Percentiles rank a stretch among this genome's conserved stretches.
phyloP scores from a whole-genome alignment of 352 stramenopile species.

The Pelagophyceae sp. region DNA sequence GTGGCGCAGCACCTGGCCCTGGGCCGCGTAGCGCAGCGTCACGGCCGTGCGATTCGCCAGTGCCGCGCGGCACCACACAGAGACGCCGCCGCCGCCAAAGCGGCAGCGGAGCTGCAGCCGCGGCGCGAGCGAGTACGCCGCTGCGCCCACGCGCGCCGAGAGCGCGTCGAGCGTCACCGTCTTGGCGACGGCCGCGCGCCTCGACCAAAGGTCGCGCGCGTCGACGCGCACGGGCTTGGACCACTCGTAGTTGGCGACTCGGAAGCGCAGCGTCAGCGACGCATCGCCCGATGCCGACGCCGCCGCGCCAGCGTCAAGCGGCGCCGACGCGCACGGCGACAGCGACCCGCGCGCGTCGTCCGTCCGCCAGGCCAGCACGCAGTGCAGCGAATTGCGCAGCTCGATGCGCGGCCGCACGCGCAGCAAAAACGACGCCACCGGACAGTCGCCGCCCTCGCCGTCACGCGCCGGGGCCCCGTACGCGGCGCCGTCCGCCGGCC shows the following conservation, averaged over 20 bases:
- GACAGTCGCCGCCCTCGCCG: not conserved
- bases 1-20: not conserved
- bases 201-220: not conserved
- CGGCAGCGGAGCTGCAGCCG: not conserved
- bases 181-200: not conserved
- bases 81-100: not conserved
- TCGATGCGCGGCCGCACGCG: not conserved
- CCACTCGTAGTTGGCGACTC: slow-evolving; percentile 10
- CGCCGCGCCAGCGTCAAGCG: not conserved
- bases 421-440: not conserved
- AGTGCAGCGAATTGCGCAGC: not conserved
- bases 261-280: not conserved
- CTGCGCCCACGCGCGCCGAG: not conserved
- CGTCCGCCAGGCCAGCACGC: not conserved
- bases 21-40: not conserved
- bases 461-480: not conserved
- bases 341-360: not conserved
- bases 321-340: not conserved
- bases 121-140: not conserved
- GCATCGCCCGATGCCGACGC: not conserved
- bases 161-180: not conserved
- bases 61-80: not conserved
- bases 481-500: not conserved
- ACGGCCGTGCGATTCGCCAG: not conserved
- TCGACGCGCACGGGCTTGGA: not conserved